Conservation (phyloP, 805 yeast genomes). For the Hanseniaspora occidentalis region DNA sequence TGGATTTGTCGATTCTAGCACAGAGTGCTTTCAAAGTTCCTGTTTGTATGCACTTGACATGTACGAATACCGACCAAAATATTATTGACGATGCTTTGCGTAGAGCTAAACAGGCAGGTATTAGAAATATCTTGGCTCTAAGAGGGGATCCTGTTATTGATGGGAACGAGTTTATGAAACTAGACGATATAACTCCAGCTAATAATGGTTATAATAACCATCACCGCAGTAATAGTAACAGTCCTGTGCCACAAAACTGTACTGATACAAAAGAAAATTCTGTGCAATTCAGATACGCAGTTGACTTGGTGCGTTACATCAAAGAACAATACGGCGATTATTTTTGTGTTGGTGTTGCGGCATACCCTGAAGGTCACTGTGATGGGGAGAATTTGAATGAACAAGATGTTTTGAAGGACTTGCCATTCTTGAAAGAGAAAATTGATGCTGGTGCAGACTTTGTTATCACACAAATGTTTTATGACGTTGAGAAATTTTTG, state of each 20-base stretch:
- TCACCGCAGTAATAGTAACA: neutral
- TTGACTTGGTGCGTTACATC: slow-evolving; percentile 77
- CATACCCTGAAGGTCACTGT: slow-evolving; percentile 95
- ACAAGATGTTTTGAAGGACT: slow-evolving; percentile 56
- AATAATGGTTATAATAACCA: slow-evolving; percentile 12
- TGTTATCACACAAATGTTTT: slow-evolving; percentile 82
- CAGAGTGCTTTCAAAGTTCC: slow-evolving; percentile 61
- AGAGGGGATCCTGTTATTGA: slow-evolving; percentile 94
- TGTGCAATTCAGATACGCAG: slow-evolving; percentile 65
- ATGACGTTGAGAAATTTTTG: slow-evolving; percentile 69
- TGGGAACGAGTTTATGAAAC: slow-evolving; percentile 17
- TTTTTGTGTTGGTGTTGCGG: slow-evolving; percentile 94
- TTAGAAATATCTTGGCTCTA: slow-evolving; percentile 78
- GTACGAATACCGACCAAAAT: slow-evolving; percentile 77
- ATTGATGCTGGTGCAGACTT: slow-evolving; percentile 92
- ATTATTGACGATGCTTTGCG: slow-evolving; percentile 70
- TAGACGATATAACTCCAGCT: neutral
- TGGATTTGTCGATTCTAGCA: slow-evolving; percentile 70
- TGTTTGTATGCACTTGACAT: slow-evolving; percentile 87
- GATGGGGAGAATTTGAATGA: slow-evolving; percentile 59
- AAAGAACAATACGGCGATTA: slow-evolving; percentile 57
- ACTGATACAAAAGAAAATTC: too few species aligned
- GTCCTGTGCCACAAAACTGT: neutral
- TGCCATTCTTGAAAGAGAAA: slow-evolving; percentile 74
- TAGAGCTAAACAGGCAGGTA: slow-evolving; percentile 63